Base-by-base conservation (phyloP, 768 basidiomycete species). In the Termitomyces sp. region DNA sequence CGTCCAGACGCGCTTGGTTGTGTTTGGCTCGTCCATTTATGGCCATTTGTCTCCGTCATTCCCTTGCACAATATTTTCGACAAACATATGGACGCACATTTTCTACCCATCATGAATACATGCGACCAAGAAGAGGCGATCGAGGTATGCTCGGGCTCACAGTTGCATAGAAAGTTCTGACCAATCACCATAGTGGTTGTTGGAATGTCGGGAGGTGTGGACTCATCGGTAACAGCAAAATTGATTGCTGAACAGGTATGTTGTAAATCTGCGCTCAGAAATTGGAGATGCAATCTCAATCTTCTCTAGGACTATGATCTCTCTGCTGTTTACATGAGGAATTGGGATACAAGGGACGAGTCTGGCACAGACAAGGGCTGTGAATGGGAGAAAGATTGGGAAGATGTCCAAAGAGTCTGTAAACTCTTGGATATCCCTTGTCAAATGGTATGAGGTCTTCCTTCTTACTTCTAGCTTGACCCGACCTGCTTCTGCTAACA, bases 301-400 rank as follows among this genome's bases (percentile, higher is more conserved):
- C 18, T 18, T 36, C 36, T 24, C 14, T 45, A 93, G 88, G 87
- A 89, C 59, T 89, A 85, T 62, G 85, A 94, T 65, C 77, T 96
- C 2, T 88, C 89, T 41, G 92, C 92, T 11, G 81, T 97, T 1
- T 98, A 88, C 70, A 98, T 98, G 95, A 83, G 92, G 22, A 98
- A 98, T 59, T 98, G 95, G 95, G 90, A 93, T 64, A 88, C 87
- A 2, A 79, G 87, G 41, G 90, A 94, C 65, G 92, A 94, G 71
- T 83, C 78, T 26, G 87, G 83, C 18, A 80, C 85, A 0, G 90
- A 90, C 66, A 78, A 76, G n/a, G 89, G 90, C 3, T 98, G 95
- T 64, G 92, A 94, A 69, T 98, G 95, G 95, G 88, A 98, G 72
- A 88, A 85, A 58, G 95, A 98, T 65, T 97, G 90, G 90, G 83